Percentiles rank a stretch among this genome's conserved stretches.
phyloP scores from a whole-genome alignment of 2,329 filamentous ascomycete genomes.

The Botrytis aclada region DNA sequence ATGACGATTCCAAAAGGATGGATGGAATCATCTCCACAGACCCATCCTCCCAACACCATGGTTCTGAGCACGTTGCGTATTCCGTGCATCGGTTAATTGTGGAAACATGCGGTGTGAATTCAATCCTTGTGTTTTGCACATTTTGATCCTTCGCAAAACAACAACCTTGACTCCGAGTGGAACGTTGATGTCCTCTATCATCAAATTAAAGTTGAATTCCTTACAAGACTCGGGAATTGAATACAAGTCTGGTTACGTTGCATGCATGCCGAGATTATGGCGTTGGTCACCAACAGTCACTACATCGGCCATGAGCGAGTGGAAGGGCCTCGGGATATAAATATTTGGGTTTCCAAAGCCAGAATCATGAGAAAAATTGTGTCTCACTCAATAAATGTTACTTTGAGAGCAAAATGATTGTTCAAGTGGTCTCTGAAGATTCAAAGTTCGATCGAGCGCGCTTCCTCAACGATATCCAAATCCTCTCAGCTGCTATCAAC shows the following conservation, averaged over 20 bases:
- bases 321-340: not conserved
- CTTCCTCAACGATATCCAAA: not conserved
- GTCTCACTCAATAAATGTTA: not conserved
- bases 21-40: not conserved
- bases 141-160: not conserved
- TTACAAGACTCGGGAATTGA: not conserved
- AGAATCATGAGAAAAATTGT: too few species aligned
- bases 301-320: not conserved
- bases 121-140: slow-evolving; percentile 1
- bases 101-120: not conserved
- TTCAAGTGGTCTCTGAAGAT: not conserved
- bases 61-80: not conserved
- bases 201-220: too few species aligned
- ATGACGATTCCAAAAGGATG: not conserved
- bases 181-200: not conserved
- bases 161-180: not conserved
- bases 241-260: not conserved
- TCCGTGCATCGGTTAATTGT: not conserved
- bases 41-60: not conserved
- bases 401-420: not conserved
- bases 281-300: too few species aligned
- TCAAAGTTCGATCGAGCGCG: not conserved
- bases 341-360: not conserved
- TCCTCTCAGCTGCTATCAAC: not conserved
- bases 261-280: not conserved